Evolutionary conservation across 345 rosid genomes (phyloP).

Genomic region (Pelargonium nanum): DNA sequence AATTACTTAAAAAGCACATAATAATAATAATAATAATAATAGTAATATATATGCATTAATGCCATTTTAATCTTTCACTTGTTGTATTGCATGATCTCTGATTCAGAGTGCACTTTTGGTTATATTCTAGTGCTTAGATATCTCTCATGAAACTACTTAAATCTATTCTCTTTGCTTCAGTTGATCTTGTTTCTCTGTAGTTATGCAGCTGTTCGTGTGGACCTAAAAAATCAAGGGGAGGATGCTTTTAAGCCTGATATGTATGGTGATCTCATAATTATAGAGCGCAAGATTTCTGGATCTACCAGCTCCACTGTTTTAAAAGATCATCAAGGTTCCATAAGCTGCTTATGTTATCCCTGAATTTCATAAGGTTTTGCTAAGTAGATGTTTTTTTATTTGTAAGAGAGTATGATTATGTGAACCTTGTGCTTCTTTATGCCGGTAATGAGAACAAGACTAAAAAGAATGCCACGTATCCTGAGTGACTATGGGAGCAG

Average conservation of each 20-base stretch:
- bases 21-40: too few relatives aligned
- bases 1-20: not conserved
- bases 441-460: not conserved
- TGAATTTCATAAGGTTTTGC: not conserved
- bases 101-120: not conserved
- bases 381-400: not conserved
- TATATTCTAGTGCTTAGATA: not conserved
- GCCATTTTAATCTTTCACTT: too few relatives aligned
- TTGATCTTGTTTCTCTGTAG: slow-evolving; percentile 25
- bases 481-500: not conserved
- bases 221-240: slow-evolving; percentile 61
- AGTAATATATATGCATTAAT: not conserved
- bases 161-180: not conserved
- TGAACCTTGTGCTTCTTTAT: not conserved
- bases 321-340: slow-evolving; percentile 61
- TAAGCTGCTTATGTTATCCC: not conserved
- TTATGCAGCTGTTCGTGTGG: slow-evolving; percentile 64
- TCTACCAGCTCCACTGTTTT: slow-evolving; percentile 44
- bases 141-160: not conserved
- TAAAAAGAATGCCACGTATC: not conserved
- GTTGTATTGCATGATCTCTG: not conserved
- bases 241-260: slow-evolving; percentile 69
- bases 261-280: slow-evolving; percentile 52
- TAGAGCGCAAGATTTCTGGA: slow-evolving; percentile 75
- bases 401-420: not conserved